Percentiles rank a stretch among this genome's conserved stretches.
These are phyloP conservation scores for Termitomyces sp. DNA, from an alignment of 768 basidiomycete species.

Conservation along the genomic window DNA sequence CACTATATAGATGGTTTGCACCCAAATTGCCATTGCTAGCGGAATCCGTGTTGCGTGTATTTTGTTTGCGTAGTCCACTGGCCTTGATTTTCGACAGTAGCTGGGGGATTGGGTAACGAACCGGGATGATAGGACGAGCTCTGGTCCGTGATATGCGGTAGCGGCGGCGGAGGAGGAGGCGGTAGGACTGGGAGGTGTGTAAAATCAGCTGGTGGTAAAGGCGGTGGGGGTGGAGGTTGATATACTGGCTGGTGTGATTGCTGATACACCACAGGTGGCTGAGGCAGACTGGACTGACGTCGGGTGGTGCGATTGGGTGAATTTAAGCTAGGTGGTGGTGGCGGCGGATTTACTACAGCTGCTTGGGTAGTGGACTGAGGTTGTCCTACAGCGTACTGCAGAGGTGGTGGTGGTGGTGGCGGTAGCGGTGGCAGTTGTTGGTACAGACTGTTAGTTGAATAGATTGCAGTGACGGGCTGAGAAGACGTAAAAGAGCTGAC, in stretches of 20 bases:
- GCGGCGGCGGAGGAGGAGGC: constrained; percentile 27
- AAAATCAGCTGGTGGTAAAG: constrained; percentile 24
- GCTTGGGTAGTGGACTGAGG: constrained; percentile 11
- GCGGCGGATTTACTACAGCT: constrained; percentile 23
- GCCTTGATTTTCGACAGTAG: constrained; percentile 24
- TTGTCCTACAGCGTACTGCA: constrained; percentile 16
- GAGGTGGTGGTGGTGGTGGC: constrained; percentile 26
- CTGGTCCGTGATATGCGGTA: constrained; percentile 1
- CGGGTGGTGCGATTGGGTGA: constrained; percentile 21
- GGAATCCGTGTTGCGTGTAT: constrained; percentile 25
- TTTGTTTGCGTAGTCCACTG: constrained; percentile 27
- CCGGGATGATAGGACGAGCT: constrained; percentile 28
- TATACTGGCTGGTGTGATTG: constrained; percentile 21
- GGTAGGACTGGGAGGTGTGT: constrained; percentile 25
- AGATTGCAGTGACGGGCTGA: constrained; percentile 17
- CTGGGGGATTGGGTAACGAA: constrained; percentile 35
- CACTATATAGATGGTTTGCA: background rate
- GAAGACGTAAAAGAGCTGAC: constrained; percentile 22
- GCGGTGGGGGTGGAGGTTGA: constrained; percentile 31
- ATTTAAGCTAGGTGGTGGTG: constrained; percentile 25
- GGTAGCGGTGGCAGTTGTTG: constrained; percentile 30
- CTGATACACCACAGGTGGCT: constrained; percentile 39
- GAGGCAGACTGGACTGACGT: constrained; percentile 46
- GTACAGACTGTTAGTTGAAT: constrained; percentile 22
- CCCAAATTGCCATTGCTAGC: background rate